Evolutionary conservation across 495 filamentous ascomycete genomes (phyloP).

Genomic region (Talaromyces trachyspermus): DNA sequence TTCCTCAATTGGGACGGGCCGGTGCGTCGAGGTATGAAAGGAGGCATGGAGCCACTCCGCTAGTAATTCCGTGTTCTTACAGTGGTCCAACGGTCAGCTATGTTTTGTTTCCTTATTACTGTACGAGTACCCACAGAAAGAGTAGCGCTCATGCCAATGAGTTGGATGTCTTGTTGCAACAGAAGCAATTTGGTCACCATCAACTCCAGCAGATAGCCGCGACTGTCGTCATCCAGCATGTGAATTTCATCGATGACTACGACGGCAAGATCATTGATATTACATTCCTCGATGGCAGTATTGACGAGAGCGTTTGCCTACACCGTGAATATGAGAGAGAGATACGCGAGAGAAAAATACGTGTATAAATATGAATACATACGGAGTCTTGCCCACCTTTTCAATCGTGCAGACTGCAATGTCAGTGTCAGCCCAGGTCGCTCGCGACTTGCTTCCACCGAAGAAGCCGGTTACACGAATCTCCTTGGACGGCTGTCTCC

Average conservation of each 20-base stretch:
- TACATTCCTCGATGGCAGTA: constrained; percentile 63
- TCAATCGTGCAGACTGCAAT: constrained; percentile 79
- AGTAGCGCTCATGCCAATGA: constrained; percentile 80
- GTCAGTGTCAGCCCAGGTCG: constrained; percentile 68
- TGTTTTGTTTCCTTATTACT: neutral
- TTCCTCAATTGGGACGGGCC: constrained; percentile 68
- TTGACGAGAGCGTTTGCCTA: constrained; percentile 79
- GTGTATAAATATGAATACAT: too few species aligned
- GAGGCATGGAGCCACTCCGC: constrained; percentile 67
- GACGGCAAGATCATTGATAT: constrained; percentile 53
- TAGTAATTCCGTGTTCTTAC: constrained; percentile 59
- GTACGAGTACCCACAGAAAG: constrained; percentile 45
- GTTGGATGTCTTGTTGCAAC: constrained; percentile 61
- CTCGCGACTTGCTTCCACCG: constrained; percentile 58
- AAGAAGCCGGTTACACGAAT: constrained; percentile 68
- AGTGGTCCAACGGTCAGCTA: neutral
- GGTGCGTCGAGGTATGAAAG: constrained; percentile 66
- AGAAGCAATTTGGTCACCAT: constrained; percentile 70
- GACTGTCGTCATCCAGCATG: constrained; percentile 72
- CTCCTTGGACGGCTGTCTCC: constrained; percentile 27
- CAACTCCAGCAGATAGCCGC: constrained; percentile 78
- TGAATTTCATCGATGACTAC: constrained; percentile 77
- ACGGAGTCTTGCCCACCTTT: constrained; percentile 48
- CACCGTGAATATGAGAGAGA: neutral
- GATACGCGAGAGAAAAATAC: too few species aligned